phyloP scores from a whole-genome alignment of 1,139 yeast species.

The Taphrina confusa region DNA sequence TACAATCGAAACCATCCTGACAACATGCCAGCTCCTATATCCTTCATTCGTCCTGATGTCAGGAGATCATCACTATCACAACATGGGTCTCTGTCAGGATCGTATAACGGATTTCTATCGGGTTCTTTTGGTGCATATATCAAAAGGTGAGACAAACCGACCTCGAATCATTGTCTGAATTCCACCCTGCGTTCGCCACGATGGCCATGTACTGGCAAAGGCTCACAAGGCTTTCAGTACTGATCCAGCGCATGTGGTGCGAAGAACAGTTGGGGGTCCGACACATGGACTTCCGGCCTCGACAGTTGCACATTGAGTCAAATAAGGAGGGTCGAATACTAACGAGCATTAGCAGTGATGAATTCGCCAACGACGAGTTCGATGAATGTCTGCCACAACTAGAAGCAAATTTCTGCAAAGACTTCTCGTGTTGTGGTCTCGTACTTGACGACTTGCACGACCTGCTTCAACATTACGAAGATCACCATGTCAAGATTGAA shows the following conservation, averaged over 20 bases:
- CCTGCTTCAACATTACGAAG: conserved; percentile 89
- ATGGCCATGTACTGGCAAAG: too few relatives aligned
- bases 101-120: conserved; percentile 18
- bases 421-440: conserved; percentile 94
- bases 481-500: conserved; percentile 73
- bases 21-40: conserved; percentile 29
- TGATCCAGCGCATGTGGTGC: not conserved
- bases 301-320: too few relatives aligned
- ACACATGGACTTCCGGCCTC: too few relatives aligned
- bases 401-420: conserved; percentile 95
- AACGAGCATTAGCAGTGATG: conserved; percentile 7
- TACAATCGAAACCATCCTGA: not conserved
- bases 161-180: too few relatives aligned
- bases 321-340: not conserved
- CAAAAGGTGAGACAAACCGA: conserved; percentile 2
- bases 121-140: conserved; percentile 15
- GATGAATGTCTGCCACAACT: conserved; percentile 71
- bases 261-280: not conserved
- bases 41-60: conserved; percentile 11
- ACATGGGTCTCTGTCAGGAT: conserved; percentile 8
- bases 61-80: conserved; percentile 22
- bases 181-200: too few relatives aligned
- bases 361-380: conserved; percentile 1
- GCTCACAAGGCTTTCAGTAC: too few relatives aligned
- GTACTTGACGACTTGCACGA: conserved; percentile 90